Evolutionary conservation across 768 basidiomycete species (phyloP), one percentile per base, ranked within the genome.

Genomic region (Russula griseocarnosa): DNA sequence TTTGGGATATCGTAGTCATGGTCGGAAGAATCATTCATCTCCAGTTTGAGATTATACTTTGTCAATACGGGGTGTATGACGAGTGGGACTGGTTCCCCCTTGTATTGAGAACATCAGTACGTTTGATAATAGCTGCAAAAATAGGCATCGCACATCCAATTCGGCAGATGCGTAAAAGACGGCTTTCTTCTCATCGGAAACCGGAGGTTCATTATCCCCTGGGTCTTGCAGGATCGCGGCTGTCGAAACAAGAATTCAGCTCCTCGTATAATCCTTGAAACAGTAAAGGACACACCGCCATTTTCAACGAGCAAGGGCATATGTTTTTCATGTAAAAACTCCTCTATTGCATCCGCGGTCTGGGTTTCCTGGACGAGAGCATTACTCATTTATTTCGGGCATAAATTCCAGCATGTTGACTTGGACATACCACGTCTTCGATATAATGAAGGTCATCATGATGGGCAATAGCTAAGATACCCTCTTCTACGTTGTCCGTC

Each of bases 291-390:
- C 24, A 47, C 44, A 55, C 63, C 58, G 3, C 63, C 58, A 22
- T 60, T 65, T 47, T 65, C 53, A 20, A 50, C n/a, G 11, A 55
- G 47, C 5, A 65, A 13, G 3, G 26, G n/a, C 2, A 50, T 49
- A 10, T 55, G 8, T 3, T 24, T 58, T 30, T 34, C 42, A 22
- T 5, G 46, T 26, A 64, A 40, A 55, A 49, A 59, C 7, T 22
- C 28, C 28, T 55, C 46, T 13, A 64, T 46, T 20, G 52, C 16
- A 16, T 47, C 51, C 20, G 63, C 58, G 2, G 44, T 54, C 3
- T 53, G 14, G 20, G 40, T 44, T 16, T 64, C 58, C 63, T 64
- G n/a, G 1, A 20, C 3, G 18, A 7, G 38, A 1, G 22, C 16
- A 16, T 44, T 44, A 32, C 9, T 30, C 7, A 14, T 38, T 34